Percentiles rank a stretch among this genome's conserved stretches.
Conservation (phyloP, 2,329 filamentous ascomycete genomes). For the Orbilia blumenaviensis region DNA sequence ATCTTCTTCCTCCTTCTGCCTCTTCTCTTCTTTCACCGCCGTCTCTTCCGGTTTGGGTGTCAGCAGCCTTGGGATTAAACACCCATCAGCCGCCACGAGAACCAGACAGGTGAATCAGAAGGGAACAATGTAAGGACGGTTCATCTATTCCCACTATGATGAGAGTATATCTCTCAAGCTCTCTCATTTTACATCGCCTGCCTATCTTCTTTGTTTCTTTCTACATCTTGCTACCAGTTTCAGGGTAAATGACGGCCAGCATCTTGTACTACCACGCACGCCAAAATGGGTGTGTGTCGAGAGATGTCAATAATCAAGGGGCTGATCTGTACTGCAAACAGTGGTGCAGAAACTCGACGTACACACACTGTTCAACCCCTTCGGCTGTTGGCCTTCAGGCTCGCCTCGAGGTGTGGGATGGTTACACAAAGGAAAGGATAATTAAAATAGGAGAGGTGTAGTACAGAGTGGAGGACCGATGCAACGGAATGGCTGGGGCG, state of each 20-base stretch:
- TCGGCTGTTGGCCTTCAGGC: background rate
- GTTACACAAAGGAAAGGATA: background rate
- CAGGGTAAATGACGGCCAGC: background rate
- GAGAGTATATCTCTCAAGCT: background rate
- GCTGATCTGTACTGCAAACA: background rate
- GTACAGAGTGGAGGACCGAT: background rate
- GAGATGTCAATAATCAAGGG: background rate
- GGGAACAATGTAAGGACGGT: background rate
- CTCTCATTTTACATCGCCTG: background rate
- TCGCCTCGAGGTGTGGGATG: background rate
- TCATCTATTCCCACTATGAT: background rate
- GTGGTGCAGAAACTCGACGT: background rate
- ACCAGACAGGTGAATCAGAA: constrained; percentile 1
- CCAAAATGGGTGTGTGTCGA: background rate
- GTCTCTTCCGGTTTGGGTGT: too few species aligned
- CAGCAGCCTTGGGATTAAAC: background rate
- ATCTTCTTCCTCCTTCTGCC: background rate
- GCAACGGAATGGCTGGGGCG: background rate
- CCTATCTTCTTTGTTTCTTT: background rate
- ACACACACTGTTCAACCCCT: background rate
- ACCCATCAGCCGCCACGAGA: background rate
- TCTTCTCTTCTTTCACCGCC: too few species aligned
- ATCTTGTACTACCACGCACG: background rate
- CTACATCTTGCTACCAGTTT: background rate
- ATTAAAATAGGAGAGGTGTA: background rate